Percentiles rank a stretch among this genome's conserved stretches.
phyloP scores from a whole-genome alignment of 495 filamentous ascomycete species.

The Wilcoxina mikolae region DNA sequence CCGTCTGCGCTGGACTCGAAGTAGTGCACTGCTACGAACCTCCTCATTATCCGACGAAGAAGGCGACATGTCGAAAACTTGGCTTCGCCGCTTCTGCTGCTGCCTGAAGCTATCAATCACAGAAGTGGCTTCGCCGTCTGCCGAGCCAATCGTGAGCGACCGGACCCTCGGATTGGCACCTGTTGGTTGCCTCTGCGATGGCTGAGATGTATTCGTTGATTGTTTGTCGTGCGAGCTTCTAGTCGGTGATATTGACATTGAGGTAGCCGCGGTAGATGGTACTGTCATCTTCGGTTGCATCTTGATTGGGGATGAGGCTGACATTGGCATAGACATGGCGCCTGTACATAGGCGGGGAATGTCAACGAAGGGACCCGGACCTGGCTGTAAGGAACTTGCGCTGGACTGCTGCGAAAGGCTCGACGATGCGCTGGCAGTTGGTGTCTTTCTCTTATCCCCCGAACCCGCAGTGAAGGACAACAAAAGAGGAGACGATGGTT shows the following conservation, averaged over 20 bases:
- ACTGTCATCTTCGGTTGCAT: slow-evolving; percentile 29
- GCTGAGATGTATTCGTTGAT: slow-evolving; percentile 31
- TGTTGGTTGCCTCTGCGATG: slow-evolving; percentile 1
- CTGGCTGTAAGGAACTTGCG: slow-evolving; percentile 54
- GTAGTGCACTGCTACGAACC: slow-evolving; percentile 70
- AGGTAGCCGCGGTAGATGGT: slow-evolving; percentile 19
- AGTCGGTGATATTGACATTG: slow-evolving; percentile 25
- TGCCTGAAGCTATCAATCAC: slow-evolving; percentile 55
- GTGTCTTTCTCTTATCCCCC: slow-evolving; percentile 44
- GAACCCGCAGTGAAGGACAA: slow-evolving; percentile 60
- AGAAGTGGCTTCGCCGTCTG: slow-evolving; percentile 58
- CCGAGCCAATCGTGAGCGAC: slow-evolving; percentile 86
- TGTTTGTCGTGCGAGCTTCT: slow-evolving; percentile 17
- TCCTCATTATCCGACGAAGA: slow-evolving; percentile 97
- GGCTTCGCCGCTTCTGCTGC: slow-evolving; percentile 81
- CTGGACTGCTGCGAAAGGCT: slow-evolving; percentile 61
- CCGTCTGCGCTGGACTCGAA: slow-evolving; percentile 83
- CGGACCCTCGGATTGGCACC: slow-evolving; percentile 45
- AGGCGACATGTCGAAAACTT: slow-evolving; percentile 89
- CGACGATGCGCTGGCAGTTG: slow-evolving; percentile 55
- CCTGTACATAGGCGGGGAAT: slow-evolving; percentile 43
- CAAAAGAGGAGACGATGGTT: slow-evolving; percentile 85
- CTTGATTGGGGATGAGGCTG: slow-evolving; percentile 67
- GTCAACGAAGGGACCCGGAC: slow-evolving; percentile 33
- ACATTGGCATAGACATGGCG: slow-evolving; percentile 38